Conservation (phyloP, 805 yeast species). For the Danielia reshetovae region DNA sequence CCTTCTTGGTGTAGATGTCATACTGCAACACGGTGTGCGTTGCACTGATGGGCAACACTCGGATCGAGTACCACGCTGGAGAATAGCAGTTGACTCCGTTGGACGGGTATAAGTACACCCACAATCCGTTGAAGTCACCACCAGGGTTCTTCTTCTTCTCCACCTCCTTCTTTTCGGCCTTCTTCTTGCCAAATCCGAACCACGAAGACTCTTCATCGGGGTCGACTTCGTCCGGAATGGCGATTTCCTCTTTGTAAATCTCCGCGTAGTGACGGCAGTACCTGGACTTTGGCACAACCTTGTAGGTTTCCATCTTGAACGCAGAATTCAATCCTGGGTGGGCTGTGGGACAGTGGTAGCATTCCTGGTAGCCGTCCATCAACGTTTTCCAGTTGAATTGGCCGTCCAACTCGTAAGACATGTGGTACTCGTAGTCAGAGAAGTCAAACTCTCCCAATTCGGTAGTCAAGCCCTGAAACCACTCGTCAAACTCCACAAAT, state of each 20-base stretch:
- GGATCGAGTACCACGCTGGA: slow-evolving; percentile 62
- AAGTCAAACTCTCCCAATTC: slow-evolving; percentile 59
- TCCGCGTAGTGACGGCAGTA: slow-evolving; percentile 62
- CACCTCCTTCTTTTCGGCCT: slow-evolving; percentile 16
- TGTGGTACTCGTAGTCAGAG: slow-evolving; percentile 57
- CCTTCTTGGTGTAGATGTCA: slow-evolving; percentile 60
- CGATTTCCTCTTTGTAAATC: slow-evolving; percentile 33
- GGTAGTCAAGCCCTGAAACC: slow-evolving; percentile 46
- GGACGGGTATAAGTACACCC: slow-evolving; percentile 59
- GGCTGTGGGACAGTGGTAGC: slow-evolving; percentile 66
- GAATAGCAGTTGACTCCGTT: slow-evolving; percentile 63
- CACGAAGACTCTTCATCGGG: slow-evolving; percentile 38
- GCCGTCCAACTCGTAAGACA: slow-evolving; percentile 62
- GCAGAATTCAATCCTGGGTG: slow-evolving; percentile 58
- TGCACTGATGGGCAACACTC: slow-evolving; percentile 54
- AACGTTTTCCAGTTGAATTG: slow-evolving; percentile 64
- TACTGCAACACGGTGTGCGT: slow-evolving; percentile 55
- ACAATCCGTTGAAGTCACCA: slow-evolving; percentile 58
- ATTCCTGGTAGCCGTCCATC: slow-evolving; percentile 67
- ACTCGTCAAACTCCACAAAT: slow-evolving; percentile 47
- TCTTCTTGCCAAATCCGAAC: slow-evolving; percentile 48
- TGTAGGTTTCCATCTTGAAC: slow-evolving; percentile 61
- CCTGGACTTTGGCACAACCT: slow-evolving; percentile 55
- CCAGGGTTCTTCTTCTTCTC: slow-evolving; percentile 48
- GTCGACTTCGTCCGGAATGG: slow-evolving; percentile 25